These are phyloP conservation scores for Coriaria nepalensis DNA, from an alignment of 306 rosid genomes.

Conservation along the genomic window DNA sequence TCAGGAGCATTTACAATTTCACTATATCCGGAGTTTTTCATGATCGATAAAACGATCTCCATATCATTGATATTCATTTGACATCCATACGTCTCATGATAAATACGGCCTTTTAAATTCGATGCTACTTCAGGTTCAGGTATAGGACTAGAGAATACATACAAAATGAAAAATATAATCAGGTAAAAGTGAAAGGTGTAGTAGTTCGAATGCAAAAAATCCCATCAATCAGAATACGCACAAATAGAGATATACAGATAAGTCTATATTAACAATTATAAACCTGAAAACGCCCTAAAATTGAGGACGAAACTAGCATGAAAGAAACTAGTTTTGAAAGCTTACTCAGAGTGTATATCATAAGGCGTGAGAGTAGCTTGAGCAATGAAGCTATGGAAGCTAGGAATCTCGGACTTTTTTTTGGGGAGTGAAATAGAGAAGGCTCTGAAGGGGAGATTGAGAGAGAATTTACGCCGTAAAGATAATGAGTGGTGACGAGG, in stretches of 20 bases:
- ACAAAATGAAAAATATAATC: too few species aligned
- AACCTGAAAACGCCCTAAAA: too few species aligned
- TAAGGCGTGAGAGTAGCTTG: constrained; percentile 44
- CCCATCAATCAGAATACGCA: too few species aligned
- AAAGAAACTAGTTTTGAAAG: too few species aligned
- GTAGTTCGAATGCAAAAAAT: too few species aligned
- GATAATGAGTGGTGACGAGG: constrained; percentile 15
- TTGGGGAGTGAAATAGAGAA: constrained; percentile 22
- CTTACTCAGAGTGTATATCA: constrained; percentile 40
- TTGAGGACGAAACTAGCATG: too few species aligned
- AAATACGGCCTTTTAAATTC: constrained; percentile 60
- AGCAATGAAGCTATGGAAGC: constrained; percentile 34
- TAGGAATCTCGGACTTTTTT: constrained; percentile 20
- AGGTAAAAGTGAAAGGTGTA: too few species aligned
- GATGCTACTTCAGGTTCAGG: constrained; percentile 38
- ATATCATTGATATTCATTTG: constrained; percentile 95
- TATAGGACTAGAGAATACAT: constrained; percentile 39
- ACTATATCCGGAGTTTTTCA: constrained; percentile 74
- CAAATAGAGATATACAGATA: too few species aligned
- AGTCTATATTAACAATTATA: too few species aligned
- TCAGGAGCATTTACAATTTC: constrained; percentile 72
- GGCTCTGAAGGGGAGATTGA: constrained; percentile 20
- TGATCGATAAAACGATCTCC: constrained; percentile 81
- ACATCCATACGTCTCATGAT: constrained; percentile 96
- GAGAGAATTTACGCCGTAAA: constrained; percentile 8